These are phyloP conservation scores for Chlamydomonas sp. DNA, from an alignment of 139 green algal species.

Conservation along the genomic window DNA sequence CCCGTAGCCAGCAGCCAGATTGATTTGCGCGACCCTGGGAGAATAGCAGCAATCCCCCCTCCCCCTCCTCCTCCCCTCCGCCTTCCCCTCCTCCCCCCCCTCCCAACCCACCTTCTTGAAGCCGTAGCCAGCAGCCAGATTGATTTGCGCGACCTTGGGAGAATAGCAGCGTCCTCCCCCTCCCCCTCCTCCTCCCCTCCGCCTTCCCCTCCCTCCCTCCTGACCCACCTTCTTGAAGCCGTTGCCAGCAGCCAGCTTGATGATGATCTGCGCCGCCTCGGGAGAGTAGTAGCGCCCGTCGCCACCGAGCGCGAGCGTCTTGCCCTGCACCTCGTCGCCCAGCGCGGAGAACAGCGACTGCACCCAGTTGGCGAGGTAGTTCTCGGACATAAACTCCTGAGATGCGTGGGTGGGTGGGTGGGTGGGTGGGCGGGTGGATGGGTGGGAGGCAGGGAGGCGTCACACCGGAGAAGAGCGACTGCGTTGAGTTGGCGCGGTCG, in stretches of 20 bases:
- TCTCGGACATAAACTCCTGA: constrained; percentile 77
- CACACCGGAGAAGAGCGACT: constrained; percentile 78
- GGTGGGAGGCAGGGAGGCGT: no score
- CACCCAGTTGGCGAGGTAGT: constrained; percentile 99
- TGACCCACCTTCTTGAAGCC: constrained; percentile 48
- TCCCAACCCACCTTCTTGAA: constrained; percentile 59
- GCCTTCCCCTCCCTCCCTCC: no score
- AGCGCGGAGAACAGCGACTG: constrained; percentile 89
- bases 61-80: no score
- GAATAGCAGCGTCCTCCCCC: no score
- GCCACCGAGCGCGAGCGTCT: constrained; percentile 86
- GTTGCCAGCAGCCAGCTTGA: constrained; percentile 82
- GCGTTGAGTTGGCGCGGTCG: constrained; percentile 98
- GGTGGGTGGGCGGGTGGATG: no score
- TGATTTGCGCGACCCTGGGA: no score
- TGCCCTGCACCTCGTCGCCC: constrained; percentile 77
- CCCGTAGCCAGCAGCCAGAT: no score
- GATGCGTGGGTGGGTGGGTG: no score
- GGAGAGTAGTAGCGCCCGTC: constrained; percentile 99
- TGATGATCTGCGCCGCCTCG: constrained; percentile 91
- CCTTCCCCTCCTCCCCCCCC: no score
- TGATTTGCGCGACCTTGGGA: no score
- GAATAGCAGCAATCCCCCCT: no score
- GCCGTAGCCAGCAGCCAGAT: constrained; percentile 67
- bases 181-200: no score